These are phyloP conservation scores for Periconia sp. DNA, from an alignment of 2,329 filamentous ascomycete genomes.

Conservation along the genomic window DNA sequence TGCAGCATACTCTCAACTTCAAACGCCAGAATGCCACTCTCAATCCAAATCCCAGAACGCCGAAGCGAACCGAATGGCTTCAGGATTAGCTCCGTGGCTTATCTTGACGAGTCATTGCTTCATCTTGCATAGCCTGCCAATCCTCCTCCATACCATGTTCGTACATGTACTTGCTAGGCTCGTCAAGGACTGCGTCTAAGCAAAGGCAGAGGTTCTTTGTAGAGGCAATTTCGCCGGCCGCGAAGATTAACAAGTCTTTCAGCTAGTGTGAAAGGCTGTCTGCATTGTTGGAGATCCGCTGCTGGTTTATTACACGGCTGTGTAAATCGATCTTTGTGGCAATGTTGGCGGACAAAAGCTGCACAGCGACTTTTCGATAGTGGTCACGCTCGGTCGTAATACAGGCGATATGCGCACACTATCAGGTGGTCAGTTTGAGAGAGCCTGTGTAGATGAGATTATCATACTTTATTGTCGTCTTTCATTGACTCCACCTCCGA, in stretches of 20 bases:
- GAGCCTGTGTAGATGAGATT: too few species aligned
- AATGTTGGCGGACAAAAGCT: background rate
- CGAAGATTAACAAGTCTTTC: background rate
- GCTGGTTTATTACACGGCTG: background rate
- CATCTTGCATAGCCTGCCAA: background rate
- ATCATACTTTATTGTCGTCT: too few species aligned
- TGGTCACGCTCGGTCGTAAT: background rate
- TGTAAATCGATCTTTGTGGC: background rate
- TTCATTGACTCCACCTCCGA: too few species aligned
- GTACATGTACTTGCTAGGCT: conserved; percentile 5
- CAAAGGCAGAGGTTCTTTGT: background rate
- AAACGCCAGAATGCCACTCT: too few species aligned
- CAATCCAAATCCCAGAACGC: too few species aligned
- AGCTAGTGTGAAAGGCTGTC: too few species aligned
- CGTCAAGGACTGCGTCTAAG: background rate
- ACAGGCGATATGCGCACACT: too few species aligned
- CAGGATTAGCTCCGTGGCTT: too few species aligned
- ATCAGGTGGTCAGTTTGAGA: too few species aligned
- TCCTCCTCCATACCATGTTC: conserved; percentile 4
- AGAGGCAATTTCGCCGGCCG: background rate
- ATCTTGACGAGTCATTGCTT: too few species aligned
- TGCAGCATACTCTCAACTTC: too few species aligned
- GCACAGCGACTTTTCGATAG: background rate
- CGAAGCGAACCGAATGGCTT: too few species aligned
- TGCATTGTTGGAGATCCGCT: background rate